Conservation (phyloP, 257 asterid genomes). For the Agastache rugosa region DNA sequence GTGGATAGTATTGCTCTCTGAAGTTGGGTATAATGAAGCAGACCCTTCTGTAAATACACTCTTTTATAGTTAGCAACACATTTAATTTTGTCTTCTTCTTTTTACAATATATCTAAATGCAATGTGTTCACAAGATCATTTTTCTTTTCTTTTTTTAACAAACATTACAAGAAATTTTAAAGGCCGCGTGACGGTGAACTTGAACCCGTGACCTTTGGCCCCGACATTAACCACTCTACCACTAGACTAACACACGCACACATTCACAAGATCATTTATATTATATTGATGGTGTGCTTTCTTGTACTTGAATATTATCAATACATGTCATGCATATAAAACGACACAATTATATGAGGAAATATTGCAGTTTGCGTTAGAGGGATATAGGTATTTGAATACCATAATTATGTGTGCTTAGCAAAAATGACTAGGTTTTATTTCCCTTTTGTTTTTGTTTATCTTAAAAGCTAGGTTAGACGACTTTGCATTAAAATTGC, state of each 20-base stretch:
- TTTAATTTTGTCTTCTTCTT: background rate
- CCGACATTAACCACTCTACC: no score
- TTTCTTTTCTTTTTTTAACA: no score
- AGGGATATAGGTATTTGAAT: background rate
- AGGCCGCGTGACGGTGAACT: no score
- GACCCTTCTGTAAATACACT: slow-evolving; percentile 8
- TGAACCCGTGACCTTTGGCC: no score
- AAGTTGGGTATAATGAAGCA: slow-evolving; percentile 9
- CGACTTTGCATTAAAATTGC: background rate
- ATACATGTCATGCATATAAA: background rate
- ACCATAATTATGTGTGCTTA: background rate
- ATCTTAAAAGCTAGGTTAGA: background rate
- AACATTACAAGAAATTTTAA: no score
- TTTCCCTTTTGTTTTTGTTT: background rate
- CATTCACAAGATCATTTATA: background rate
- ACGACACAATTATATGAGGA: background rate
- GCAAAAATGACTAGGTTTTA: background rate
- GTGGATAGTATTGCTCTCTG: slow-evolving; percentile 13
- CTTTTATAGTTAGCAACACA: background rate
- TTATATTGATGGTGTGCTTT: no score
- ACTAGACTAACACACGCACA: no score
- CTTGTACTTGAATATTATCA: background rate
- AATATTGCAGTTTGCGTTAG: background rate
- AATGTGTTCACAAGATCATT: background rate
- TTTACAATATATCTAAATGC: background rate